These are phyloP conservation scores for Xylaria polymorpha DNA, from an alignment of 2,329 filamentous ascomycete genomes.

Conservation along the genomic window DNA sequence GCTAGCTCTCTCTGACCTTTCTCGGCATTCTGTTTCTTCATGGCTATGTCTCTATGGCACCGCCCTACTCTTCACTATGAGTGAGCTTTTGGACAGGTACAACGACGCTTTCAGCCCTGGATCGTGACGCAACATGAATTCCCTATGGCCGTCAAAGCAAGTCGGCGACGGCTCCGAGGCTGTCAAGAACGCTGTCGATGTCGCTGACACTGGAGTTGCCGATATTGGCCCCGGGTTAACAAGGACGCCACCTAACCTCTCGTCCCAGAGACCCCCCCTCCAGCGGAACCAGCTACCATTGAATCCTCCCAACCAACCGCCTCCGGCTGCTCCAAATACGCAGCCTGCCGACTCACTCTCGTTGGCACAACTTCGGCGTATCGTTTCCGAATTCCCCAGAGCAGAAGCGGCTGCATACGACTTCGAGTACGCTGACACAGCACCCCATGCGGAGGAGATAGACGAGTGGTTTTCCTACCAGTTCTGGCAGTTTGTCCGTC, in stretches of 20 bases:
- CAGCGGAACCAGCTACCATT: constrained; percentile 49
- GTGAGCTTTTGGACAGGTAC: constrained; percentile 37
- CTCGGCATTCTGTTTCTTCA: background rate
- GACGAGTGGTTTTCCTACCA: constrained; percentile 98
- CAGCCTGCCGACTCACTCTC: constrained; percentile 76
- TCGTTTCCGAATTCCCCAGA: constrained; percentile 79
- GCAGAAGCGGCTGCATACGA: constrained; percentile 81
- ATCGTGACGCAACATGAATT: constrained; percentile 57
- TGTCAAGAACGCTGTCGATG: constrained; percentile 46
- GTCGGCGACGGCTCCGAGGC: constrained; percentile 51
- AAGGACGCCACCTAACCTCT: constrained; percentile 35
- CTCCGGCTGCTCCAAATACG: constrained; percentile 44
- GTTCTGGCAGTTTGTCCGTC: constrained; percentile 83
- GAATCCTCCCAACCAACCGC: constrained; percentile 47
- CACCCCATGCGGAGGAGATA: constrained; percentile 84
- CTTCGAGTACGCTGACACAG: constrained; percentile 81
- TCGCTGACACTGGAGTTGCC: constrained; percentile 50
- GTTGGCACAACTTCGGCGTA: constrained; percentile 76
- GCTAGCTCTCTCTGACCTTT: background rate
- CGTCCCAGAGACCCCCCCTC: constrained; percentile 46
- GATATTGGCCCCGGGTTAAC: constrained; percentile 44
- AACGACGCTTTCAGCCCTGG: constrained; percentile 37
- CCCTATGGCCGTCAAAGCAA: constrained; percentile 56
- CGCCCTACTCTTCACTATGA: constrained; percentile 41
- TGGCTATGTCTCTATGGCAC: constrained; percentile 20